Conservation (phyloP, 108 stramenopile genomes). For the Mayamaea pseudoterrestris region DNA sequence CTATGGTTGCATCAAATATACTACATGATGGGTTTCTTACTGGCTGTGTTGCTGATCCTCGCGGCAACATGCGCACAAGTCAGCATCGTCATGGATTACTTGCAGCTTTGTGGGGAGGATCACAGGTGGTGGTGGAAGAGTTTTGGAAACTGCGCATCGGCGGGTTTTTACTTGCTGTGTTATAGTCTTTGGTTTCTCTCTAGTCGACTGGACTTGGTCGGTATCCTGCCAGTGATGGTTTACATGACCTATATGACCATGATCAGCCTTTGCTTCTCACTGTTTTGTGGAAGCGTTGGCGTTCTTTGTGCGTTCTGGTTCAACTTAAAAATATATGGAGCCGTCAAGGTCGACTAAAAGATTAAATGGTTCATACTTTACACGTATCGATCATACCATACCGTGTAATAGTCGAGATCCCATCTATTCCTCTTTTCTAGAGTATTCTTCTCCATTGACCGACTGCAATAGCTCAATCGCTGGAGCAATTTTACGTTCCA, state of each 20-base stretch:
- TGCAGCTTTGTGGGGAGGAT: constrained; percentile 98
- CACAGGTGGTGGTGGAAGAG: constrained; percentile 99
- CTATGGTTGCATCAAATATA: constrained; percentile 98
- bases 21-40: constrained; percentile 98
- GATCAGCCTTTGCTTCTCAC: constrained; percentile 82
- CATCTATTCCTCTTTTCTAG: too few species aligned
- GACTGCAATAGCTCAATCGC: constrained; percentile 56
- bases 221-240: constrained; percentile 75
- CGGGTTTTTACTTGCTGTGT: constrained; percentile 89
- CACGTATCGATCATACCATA: too few species aligned
- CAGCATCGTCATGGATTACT: constrained; percentile 93
- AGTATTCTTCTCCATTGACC: constrained; percentile 24
- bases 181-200: constrained; percentile 94
- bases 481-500: constrained; percentile 69
- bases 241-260: constrained; percentile 97
- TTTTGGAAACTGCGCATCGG: constrained; percentile 88
- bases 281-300: constrained; percentile 92
- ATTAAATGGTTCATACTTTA: too few species aligned
- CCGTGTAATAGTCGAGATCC: too few species aligned
- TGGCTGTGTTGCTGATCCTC: constrained; percentile 89
- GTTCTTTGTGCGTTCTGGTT: constrained; percentile 80
- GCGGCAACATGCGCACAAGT: constrained; percentile 93
- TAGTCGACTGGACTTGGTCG: constrained; percentile 80
- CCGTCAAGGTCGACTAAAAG: constrained; percentile 73
- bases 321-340: constrained; percentile 70